A percentile compares a stretch with the other conserved stretches of the same genome.
phyloP scores from a whole-genome alignment of 2,329 filamentous ascomycete species.

The Tolypocladium endophyticum region DNA sequence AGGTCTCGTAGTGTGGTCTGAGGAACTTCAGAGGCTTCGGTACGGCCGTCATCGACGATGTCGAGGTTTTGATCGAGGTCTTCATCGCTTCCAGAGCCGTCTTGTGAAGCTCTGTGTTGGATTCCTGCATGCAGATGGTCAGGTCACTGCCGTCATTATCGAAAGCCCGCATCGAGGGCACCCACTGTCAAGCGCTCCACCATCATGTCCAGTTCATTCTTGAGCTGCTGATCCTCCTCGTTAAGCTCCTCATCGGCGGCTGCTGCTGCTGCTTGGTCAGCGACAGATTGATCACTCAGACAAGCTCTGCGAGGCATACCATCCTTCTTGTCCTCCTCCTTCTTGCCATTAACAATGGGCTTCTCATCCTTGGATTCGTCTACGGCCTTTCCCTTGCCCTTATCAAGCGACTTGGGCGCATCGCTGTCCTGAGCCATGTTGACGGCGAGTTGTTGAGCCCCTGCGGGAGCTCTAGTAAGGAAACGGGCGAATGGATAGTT shows the following conservation, averaged over 20 bases:
- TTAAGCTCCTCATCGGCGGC: conserved; percentile 71
- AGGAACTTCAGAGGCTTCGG: conserved; percentile 98
- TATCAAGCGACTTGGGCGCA: conserved; percentile 73
- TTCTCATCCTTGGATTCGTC: conserved; percentile 63
- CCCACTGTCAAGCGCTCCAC: conserved; percentile 84
- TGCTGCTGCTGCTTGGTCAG: conserved; percentile 16
- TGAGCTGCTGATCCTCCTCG: conserved; percentile 96
- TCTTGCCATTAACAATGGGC: conserved; percentile 60
- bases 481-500: conserved; percentile 4
- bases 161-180: neutral
- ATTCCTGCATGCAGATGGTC: conserved; percentile 49
- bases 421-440: conserved; percentile 92
- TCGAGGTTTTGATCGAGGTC: conserved; percentile 96
- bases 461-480: conserved; percentile 12
- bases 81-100: conserved; percentile 93
- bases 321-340: conserved; percentile 57
- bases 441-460: conserved; percentile 21
- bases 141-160: neutral
- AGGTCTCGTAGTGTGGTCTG: conserved; percentile 85
- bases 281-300: conserved; percentile 6
- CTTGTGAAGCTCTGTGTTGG: conserved; percentile 79
- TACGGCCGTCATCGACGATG: conserved; percentile 97
- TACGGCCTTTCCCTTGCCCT: conserved; percentile 90
- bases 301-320: conserved; percentile 22
- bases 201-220: conserved; percentile 95